A percentile compares a stretch with the other conserved stretches of the same genome.
phyloP scores from a whole-genome alignment of 2,329 filamentous ascomycete species.

The Sporothrix variecibatus region DNA sequence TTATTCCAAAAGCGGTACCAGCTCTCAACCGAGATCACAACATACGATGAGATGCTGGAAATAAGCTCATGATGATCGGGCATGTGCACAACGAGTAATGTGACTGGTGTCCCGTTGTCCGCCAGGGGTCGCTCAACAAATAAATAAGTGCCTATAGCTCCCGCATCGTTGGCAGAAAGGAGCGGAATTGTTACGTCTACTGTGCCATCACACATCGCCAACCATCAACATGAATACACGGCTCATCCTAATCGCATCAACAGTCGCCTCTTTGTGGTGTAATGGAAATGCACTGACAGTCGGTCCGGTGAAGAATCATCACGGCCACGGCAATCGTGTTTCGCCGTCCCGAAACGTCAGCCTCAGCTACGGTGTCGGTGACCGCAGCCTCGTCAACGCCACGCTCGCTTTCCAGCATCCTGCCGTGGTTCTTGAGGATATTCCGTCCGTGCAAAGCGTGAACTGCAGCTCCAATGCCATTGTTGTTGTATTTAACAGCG shows the following conservation, averaged over 20 bases:
- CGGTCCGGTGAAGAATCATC: background rate
- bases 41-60: background rate
- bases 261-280: background rate
- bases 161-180: background rate
- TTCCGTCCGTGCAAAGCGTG: constrained; percentile 37
- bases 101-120: background rate
- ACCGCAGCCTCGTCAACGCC: constrained; percentile 31
- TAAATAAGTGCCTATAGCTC: background rate
- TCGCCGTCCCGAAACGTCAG: constrained; percentile 21
- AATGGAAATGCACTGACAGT: background rate
- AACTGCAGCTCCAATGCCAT: constrained; percentile 36
- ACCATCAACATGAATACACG: background rate
- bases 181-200: background rate
- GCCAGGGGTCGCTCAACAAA: background rate
- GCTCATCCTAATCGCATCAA: background rate
- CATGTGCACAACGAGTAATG: background rate
- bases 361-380: constrained; percentile 28
- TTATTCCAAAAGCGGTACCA: too few species aligned
- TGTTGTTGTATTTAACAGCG: constrained; percentile 35
- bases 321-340: background rate
- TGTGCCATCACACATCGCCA: background rate
- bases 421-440: constrained; percentile 39
- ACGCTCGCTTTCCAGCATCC: constrained; percentile 36
- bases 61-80: background rate
- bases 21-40: background rate